A percentile compares a stretch with the other conserved stretches of the same genome.
These are phyloP conservation scores for Hygrocybe coccinea DNA, from an alignment of 768 basidiomycete species.

Conservation along the genomic window DNA sequence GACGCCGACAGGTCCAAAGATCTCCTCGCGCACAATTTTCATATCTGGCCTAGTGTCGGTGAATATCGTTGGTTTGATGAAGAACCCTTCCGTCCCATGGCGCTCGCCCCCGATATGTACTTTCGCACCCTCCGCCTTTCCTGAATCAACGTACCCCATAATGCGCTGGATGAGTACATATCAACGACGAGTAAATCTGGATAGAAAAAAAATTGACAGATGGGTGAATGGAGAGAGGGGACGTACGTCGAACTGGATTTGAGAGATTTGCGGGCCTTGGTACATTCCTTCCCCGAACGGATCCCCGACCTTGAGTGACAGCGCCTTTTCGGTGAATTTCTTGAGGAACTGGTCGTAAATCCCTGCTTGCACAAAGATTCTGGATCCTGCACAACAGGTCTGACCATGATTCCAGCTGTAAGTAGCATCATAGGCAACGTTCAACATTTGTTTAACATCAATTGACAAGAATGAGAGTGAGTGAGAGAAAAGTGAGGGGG, in stretches of 20 bases:
- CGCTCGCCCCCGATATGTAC: conserved; percentile 56
- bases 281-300: conserved; percentile 56
- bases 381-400: conserved; percentile 74
- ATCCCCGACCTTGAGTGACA: conserved; percentile 59
- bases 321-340: conserved; percentile 51
- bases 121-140: conserved; percentile 62
- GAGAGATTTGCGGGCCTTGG: conserved; percentile 78
- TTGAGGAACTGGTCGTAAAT: conserved; percentile 77
- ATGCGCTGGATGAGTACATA: conserved; percentile 44
- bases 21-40: conserved; percentile 65
- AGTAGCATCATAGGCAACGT: too few species aligned
- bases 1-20: conserved; percentile 72
- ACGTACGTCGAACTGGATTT: conserved; percentile 67
- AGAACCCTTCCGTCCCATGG: conserved; percentile 55
- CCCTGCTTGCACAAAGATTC: conserved; percentile 73
- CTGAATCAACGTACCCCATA: conserved; percentile 65
- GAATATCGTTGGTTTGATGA: conserved; percentile 58
- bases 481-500: too few species aligned
- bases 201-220: too few species aligned
- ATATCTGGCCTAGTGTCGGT: conserved; percentile 56
- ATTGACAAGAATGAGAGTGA: too few species aligned
- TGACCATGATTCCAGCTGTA: conserved; percentile 74
- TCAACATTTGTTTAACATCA: too few species aligned
- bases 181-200: neutral
- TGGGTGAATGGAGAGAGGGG: too few species aligned